Base-by-base conservation (phyloP, 345 rosid genomes). In the Brassica nigra region DNA sequence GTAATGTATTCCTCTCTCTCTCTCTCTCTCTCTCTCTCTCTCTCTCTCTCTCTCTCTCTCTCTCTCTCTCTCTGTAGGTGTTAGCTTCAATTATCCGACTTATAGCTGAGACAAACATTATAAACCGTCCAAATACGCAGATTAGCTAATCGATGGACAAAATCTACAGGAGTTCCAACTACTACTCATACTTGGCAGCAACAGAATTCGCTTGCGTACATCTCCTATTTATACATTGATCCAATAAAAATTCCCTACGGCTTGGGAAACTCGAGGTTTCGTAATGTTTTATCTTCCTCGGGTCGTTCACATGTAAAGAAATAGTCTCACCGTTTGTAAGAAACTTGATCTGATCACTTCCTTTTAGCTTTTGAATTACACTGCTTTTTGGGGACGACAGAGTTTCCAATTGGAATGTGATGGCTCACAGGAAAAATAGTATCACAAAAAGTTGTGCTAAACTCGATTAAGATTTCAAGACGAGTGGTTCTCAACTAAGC, bases 371-470 rank as follows among this genome's bases (percentile, higher is more conserved):
- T 47, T 49, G 18, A 49, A 49, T 4, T 14, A 14, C 6, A 12
- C 55, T 14, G 16, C 2, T 47, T 47, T 47, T 14, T 47, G 2
- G 14, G 16, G 55, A 47, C 55, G 16, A 47, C 55, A 47, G n/a
- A 47, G 55, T 57, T 9, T 16, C 5, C 16, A 47, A 47, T 49
- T 57, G 62, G 27, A 59, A 9, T 49, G 66, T 62, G 34, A 36
- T 66, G 5, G 2, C 11, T 6, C 63, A 66, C 82, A 91, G 95
- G 86, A 71, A 62, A 66, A 14, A 59, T 80, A 55, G 49, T 81
- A 18, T 62, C 89, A 42, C 89, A 89, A 2, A 80, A 78, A 20
- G 91, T 91, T 4, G 85, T 87, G 14, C 74, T 88, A 28, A 85
- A 87, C 33, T 89, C 91, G 15, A 79, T 89, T 66, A 76, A 74